phyloP scores from a whole-genome alignment of 2,329 filamentous ascomycete species.

The Penicillium rolfsii region DNA sequence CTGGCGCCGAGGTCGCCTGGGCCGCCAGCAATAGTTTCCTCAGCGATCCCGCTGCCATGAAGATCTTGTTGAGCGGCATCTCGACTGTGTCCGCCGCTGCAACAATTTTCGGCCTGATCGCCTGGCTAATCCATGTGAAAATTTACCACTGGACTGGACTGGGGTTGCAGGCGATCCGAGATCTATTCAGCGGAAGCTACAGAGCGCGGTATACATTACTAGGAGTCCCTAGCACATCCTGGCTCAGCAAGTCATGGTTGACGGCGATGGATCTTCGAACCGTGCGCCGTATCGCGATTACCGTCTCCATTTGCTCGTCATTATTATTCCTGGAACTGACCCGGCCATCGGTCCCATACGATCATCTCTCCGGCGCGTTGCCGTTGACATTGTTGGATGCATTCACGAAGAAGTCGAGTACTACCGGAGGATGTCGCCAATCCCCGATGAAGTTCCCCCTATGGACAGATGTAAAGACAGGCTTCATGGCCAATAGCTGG shows the following conservation, averaged over 20 bases:
- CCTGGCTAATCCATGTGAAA: conserved; percentile 35
- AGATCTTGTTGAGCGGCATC: conserved; percentile 42
- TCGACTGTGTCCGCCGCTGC: conserved; percentile 32
- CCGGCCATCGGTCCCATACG: conserved; percentile 41
- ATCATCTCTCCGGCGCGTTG: conserved; percentile 42
- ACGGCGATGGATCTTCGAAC: conserved; percentile 24
- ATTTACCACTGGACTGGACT: conserved; percentile 35
- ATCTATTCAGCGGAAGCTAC: conserved; percentile 20
- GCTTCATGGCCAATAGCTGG: conserved; percentile 23
- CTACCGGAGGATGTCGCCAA: conserved; percentile 29
- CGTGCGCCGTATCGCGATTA: conserved; percentile 25
- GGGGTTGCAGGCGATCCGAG: conserved; percentile 28
- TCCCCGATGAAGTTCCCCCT: conserved; percentile 34
- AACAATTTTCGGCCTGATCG: conserved; percentile 32
- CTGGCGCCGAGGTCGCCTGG: conserved; percentile 47
- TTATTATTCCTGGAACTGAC: conserved; percentile 34
- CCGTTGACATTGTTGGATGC: conserved; percentile 41
- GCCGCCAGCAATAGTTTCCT: conserved; percentile 40
- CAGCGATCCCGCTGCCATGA: conserved; percentile 42
- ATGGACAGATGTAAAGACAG: conserved; percentile 14
- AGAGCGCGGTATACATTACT: conserved; percentile 27
- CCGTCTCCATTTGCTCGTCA: conserved; percentile 27
- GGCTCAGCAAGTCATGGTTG: conserved; percentile 23
- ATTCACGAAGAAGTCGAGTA: conserved; percentile 30
- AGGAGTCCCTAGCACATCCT: conserved; percentile 23